Conservation (phyloP, 1,284 basidiomycete genomes). For the Melanopsichium pennsylvanicum region DNA sequence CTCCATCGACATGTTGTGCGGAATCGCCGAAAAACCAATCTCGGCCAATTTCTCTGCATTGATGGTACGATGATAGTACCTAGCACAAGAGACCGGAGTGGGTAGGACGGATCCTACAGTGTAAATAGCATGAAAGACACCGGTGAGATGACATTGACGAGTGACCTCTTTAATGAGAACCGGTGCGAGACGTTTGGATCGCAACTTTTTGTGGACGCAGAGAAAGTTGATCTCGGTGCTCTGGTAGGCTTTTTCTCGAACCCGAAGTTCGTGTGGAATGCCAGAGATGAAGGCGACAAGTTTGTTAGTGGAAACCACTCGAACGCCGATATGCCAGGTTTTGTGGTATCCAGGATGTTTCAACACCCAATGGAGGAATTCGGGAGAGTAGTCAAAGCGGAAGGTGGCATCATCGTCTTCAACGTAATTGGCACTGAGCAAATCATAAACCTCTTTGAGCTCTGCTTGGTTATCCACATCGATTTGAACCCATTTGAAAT, state of each 20-base stretch:
- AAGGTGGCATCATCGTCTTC: constrained; percentile 96
- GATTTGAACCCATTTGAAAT: constrained; percentile 89
- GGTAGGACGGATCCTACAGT: constrained; percentile 71
- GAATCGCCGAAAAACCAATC: constrained; percentile 80
- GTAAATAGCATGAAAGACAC: constrained; percentile 97
- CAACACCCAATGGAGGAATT: constrained; percentile 94
- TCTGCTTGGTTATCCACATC: constrained; percentile 79
- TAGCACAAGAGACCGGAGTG: constrained; percentile 64
- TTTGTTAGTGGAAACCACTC: constrained; percentile 81
- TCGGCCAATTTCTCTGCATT: constrained; percentile 93
- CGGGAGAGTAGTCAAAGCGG: constrained; percentile 93
- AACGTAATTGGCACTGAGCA: constrained; percentile 92
- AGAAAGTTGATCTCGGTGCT: constrained; percentile 92
- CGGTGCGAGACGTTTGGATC: constrained; percentile 92
- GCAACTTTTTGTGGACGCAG: constrained; percentile 96
- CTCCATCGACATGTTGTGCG: constrained; percentile 55
- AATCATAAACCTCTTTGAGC: constrained; percentile 89
- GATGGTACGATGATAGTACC: constrained; percentile 91
- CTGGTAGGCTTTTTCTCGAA: constrained; percentile 54
- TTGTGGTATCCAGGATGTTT: constrained; percentile 90
- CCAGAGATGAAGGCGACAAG: constrained; percentile 99
- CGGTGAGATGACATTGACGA: constrained; percentile 84
- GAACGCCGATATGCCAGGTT: constrained; percentile 95
- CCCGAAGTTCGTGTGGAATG: constrained; percentile 72
- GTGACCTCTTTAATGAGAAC: constrained; percentile 99